Conservation (phyloP, 352 stramenopile genomes). For the Pythium monospermum region DNA sequence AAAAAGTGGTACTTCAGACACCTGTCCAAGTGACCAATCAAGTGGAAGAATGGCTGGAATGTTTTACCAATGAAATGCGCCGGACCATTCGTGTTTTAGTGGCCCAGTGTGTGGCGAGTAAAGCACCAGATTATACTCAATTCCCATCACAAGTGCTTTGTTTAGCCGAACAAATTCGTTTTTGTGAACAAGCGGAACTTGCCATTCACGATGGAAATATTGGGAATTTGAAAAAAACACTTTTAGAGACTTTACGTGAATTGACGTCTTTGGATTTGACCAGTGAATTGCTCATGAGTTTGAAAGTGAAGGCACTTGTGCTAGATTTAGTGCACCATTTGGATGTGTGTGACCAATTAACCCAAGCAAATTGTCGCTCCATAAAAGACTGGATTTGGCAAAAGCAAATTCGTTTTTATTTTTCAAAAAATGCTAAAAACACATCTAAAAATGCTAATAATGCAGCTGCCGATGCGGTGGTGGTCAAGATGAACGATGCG, state of each 20-base stretch:
- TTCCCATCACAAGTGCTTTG: constrained; percentile 92
- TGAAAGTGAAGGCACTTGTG: constrained; percentile 94
- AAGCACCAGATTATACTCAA: constrained; percentile 81
- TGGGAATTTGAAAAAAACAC: constrained; percentile 51
- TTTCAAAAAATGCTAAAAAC: constrained; percentile 33
- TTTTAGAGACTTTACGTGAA: constrained; percentile 63
- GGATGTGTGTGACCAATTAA: constrained; percentile 91
- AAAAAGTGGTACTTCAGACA: constrained; percentile 77
- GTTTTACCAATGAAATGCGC: constrained; percentile 89
- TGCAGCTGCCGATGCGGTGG: constrained; percentile 17
- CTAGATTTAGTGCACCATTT: constrained; percentile 95
- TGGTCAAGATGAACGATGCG: constrained; percentile 52
- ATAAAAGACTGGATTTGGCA: constrained; percentile 78
- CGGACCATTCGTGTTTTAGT: constrained; percentile 81
- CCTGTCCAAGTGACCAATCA: constrained; percentile 85
- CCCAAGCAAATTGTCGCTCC: constrained; percentile 46
- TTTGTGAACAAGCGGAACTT: constrained; percentile 82
- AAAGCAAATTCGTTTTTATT: constrained; percentile 86
- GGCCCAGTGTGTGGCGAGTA: constrained; percentile 65
- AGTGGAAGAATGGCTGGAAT: constrained; percentile 93
- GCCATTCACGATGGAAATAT: constrained; percentile 79
- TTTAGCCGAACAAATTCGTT: constrained; percentile 90
- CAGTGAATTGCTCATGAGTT: constrained; percentile 80
- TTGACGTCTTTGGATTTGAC: constrained; percentile 84
- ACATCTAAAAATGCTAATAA: constrained; percentile 25